A percentile compares a stretch with the other conserved stretches of the same genome.
Conservation (phyloP, 1,284 basidiomycete genomes). For the Cryptococcus hybrid region DNA sequence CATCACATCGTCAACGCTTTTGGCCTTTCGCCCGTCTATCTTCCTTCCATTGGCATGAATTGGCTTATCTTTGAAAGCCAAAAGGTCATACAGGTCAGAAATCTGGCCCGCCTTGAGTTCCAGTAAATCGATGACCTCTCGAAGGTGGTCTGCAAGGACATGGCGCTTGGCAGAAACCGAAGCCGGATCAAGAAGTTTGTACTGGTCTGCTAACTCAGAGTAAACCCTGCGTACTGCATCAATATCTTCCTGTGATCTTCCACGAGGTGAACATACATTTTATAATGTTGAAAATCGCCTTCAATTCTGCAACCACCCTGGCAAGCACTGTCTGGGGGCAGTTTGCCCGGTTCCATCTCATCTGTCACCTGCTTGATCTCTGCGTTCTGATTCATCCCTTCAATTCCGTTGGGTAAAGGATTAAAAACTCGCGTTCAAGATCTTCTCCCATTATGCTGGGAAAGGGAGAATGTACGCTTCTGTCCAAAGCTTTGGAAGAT, state of each 20-base stretch:
- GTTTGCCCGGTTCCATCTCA: slow-evolving; percentile 38
- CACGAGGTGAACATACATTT: slow-evolving; percentile 59
- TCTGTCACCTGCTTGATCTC: not conserved
- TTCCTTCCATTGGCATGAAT: not conserved
- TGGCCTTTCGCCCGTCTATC: slow-evolving; percentile 10
- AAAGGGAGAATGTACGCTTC: slow-evolving; percentile 61
- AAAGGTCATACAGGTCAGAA: slow-evolving; percentile 72
- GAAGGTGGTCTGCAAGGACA: slow-evolving; percentile 75
- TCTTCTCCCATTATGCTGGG: slow-evolving; percentile 72
- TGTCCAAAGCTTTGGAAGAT: slow-evolving; percentile 1
- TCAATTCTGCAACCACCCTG: slow-evolving; percentile 75
- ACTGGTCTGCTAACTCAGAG: slow-evolving; percentile 81
- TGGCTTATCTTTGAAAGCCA: slow-evolving; percentile 64
- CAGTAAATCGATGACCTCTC: slow-evolving; percentile 81
- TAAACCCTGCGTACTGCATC: slow-evolving; percentile 63
- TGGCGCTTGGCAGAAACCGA: slow-evolving; percentile 75
- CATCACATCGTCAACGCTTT: slow-evolving; percentile 35
- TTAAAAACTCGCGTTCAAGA: slow-evolving; percentile 73
- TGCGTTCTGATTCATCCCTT: not conserved
- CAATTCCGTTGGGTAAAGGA: slow-evolving; percentile 3
- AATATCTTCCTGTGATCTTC: not conserved
- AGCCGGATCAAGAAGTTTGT: slow-evolving; percentile 77
- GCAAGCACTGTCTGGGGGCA: slow-evolving; percentile 72
- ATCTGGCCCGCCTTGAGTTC: slow-evolving; percentile 91
- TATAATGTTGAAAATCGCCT: slow-evolving; percentile 86